Conservation (phyloP, 202 grass and related monocot genomes). For the Dendrocalamus latiflorus region DNA sequence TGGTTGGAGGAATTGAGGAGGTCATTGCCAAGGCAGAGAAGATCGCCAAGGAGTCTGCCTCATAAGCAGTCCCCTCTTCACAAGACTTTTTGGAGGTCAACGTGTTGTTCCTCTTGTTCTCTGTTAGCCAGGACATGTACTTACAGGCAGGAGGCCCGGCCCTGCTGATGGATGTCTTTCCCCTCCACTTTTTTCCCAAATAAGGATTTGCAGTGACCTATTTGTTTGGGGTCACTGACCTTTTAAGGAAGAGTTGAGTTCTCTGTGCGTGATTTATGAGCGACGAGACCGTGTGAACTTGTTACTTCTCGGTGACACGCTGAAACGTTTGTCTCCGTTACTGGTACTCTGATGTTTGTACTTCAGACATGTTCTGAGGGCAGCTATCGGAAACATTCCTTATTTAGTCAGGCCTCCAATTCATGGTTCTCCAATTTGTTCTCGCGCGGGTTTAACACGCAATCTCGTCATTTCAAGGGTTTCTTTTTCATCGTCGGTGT, state of each 20-base stretch:
- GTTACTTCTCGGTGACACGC: conserved; percentile 25
- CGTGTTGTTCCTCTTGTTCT: conserved; percentile 41
- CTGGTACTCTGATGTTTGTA: not conserved
- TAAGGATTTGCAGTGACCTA: conserved; percentile 42
- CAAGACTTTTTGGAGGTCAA: conserved; percentile 33
- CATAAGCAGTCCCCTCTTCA: conserved; percentile 30
- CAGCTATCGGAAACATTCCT: not conserved
- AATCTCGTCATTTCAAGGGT: not conserved
- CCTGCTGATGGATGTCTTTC: conserved; percentile 33
- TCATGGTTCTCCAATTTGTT: not conserved
- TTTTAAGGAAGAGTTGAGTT: conserved; percentile 34
- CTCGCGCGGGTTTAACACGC: not conserved
- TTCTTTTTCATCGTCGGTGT: not conserved
- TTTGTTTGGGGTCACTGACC: conserved; percentile 29
- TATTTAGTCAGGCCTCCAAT: not conserved
- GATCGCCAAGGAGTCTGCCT: conserved; percentile 79
- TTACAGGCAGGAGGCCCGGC: conserved; percentile 39
- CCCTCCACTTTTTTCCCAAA: conserved; percentile 24
- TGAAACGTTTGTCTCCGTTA: conserved; percentile 2
- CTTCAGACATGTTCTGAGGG: not conserved
- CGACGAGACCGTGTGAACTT: not conserved
- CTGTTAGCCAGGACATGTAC: conserved; percentile 45
- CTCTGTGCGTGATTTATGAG: conserved; percentile 12
- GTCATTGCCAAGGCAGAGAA: conserved; percentile 92
- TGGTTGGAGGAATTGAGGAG: conserved; percentile 93